A percentile compares a stretch with the other conserved stretches of the same genome.
Conservation (phyloP, 2,329 filamentous ascomycete species). For the Penicillium sclerotiorum region DNA sequence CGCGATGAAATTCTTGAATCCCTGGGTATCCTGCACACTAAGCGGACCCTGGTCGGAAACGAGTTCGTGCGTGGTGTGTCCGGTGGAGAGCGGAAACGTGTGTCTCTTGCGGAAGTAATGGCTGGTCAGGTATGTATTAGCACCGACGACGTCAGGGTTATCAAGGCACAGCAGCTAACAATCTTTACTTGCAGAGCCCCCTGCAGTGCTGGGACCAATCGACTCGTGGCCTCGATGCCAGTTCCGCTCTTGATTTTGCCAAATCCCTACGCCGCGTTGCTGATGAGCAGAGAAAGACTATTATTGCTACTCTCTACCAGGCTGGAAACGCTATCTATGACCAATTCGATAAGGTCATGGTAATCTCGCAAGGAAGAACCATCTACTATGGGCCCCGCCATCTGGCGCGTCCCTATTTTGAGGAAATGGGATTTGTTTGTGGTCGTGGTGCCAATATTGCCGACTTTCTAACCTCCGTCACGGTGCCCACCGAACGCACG, state of each 20-base stretch:
- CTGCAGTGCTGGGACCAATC: constrained; percentile 54
- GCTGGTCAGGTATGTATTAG: too few species aligned
- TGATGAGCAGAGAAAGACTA: constrained; percentile 82
- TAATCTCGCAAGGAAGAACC: constrained; percentile 72
- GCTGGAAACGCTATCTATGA: constrained; percentile 40
- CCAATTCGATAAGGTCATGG: constrained; percentile 68
- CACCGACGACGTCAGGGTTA: too few species aligned
- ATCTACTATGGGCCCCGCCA: constrained; percentile 70
- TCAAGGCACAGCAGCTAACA: too few species aligned
- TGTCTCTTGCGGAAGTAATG: constrained; percentile 74
- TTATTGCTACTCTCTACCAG: constrained; percentile 59
- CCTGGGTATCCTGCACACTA: too few species aligned
- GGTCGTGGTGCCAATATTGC: constrained; percentile 66
- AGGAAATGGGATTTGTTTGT: constrained; percentile 67
- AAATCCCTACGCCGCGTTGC: constrained; percentile 77
- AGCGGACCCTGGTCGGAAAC: constrained; percentile 74
- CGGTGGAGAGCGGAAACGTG: constrained; percentile 73
- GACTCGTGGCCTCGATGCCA: constrained; percentile 69
- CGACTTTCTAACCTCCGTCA: constrained; percentile 70
- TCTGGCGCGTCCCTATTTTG: constrained; percentile 65
- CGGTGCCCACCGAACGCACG: constrained; percentile 62
- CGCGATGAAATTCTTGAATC: constrained; percentile 78
- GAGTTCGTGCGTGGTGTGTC: constrained; percentile 78
- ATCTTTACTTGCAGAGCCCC: too few species aligned
- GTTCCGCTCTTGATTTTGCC: constrained; percentile 67